phyloP scores from a whole-genome alignment of 176 grass and related monocot genomes.

The Metroxylon sagu region DNA sequence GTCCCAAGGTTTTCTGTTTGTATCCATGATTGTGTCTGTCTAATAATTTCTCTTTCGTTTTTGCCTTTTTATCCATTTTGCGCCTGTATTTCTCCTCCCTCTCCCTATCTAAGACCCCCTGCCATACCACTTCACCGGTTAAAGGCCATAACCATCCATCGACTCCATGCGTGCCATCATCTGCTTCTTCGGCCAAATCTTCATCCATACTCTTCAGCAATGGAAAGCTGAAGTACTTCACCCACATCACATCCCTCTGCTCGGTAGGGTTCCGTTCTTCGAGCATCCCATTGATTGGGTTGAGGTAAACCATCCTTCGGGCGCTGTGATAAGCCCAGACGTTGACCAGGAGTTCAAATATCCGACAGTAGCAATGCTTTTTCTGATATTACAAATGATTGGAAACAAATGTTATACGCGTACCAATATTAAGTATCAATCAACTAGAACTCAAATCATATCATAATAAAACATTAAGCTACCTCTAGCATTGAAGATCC shows the following conservation, averaged over 20 bases:
- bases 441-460: no score
- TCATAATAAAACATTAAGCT: conserved; percentile 1
- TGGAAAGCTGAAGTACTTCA: conserved; percentile 74
- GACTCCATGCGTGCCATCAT: conserved; percentile 57
- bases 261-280: conserved; percentile 61
- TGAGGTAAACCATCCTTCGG: conserved; percentile 75
- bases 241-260: conserved; percentile 79
- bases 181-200: conserved; percentile 92
- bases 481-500: conserved; percentile 84
- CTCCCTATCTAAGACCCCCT: conserved; percentile 67
- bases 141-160: conserved; percentile 77
- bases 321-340: conserved; percentile 97
- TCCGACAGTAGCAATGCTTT: conserved; percentile 93
- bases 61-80: conserved; percentile 93
- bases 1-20: conserved; percentile 80
- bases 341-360: conserved; percentile 84
- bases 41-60: conserved; percentile 64
- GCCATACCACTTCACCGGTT: conserved; percentile 85
- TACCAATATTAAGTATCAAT: no score
- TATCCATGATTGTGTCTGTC: conserved; percentile 88
- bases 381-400: conserved; percentile 42
- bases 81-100: conserved; percentile 68
- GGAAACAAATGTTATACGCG: no score
- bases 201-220: conserved; percentile 97
- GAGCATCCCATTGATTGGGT: conserved; percentile 49